These are phyloP conservation scores for grape (Vitis vinifera) DNA, from an alignment of 164 flowering plant genomes.

Conservation along the genomic window DNA sequence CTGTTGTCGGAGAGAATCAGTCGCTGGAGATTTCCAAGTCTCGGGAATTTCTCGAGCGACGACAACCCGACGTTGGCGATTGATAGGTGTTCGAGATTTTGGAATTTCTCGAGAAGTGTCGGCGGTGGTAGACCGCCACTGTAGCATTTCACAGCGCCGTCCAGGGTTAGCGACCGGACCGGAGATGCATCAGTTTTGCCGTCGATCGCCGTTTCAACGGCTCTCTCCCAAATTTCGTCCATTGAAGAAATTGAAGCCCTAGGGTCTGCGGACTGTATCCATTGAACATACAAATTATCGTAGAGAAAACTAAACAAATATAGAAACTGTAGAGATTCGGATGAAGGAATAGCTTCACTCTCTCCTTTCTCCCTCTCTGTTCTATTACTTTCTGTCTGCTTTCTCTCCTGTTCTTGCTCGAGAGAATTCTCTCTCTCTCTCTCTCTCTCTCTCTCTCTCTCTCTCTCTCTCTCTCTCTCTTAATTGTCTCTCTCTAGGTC, in stretches of 20 bases:
- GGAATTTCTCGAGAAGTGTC: slow-evolving; percentile 62
- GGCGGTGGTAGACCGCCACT: slow-evolving; percentile 82
- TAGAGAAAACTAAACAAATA: too few relatives aligned
- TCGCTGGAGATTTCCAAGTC: slow-evolving; percentile 65
- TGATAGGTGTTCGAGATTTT: slow-evolving; percentile 73
- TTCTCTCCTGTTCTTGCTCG: too few relatives aligned
- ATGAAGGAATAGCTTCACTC: too few relatives aligned
- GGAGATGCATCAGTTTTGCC: slow-evolving; percentile 56
- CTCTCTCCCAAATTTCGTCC: slow-evolving; percentile 97
- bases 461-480: neutral
- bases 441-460: slow-evolving; percentile 12
- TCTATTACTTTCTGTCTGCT: too few relatives aligned
- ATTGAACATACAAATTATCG: too few relatives aligned
- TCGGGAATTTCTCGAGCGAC: slow-evolving; percentile 80
- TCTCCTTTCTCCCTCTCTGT: too few relatives aligned
- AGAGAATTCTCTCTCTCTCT: neutral
- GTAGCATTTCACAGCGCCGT: slow-evolving; percentile 86
- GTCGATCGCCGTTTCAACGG: slow-evolving; percentile 85
- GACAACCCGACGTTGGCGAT: slow-evolving; percentile 85
- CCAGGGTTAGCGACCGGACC: slow-evolving; percentile 67
- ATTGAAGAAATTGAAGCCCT: slow-evolving; percentile 35
- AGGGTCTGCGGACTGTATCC: too few relatives aligned
- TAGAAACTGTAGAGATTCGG: too few relatives aligned
- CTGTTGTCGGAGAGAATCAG: slow-evolving; percentile 81
- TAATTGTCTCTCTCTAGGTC: slow-evolving; percentile 7